phyloP scores from a whole-genome alignment of 116 monocot genomes.

The Trichopus zeylanicus region DNA sequence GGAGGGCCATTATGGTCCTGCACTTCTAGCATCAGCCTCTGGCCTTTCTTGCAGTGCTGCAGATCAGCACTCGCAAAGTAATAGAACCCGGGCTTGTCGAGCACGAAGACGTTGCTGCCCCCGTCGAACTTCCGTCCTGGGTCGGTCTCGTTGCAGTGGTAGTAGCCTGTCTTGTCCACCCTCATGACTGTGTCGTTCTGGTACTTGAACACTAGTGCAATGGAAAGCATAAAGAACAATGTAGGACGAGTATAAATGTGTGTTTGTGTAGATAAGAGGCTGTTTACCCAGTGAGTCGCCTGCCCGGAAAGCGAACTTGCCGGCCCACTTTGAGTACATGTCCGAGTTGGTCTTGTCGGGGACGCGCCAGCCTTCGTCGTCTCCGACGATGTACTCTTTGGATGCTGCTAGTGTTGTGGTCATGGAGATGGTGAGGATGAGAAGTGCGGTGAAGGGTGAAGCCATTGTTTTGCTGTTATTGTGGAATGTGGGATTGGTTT shows the following conservation, averaged over 20 bases:
- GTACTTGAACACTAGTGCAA: conserved; percentile 6
- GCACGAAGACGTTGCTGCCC: conserved; percentile 24
- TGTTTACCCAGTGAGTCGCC: conserved; percentile 6
- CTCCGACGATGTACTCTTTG: conserved; percentile 4
- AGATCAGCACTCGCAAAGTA: conserved; percentile 39
- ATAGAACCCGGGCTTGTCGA: conserved; percentile 32
- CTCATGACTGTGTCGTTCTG: conserved; percentile 30
- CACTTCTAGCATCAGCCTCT: conserved; percentile 30
- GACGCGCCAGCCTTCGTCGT: background rate
- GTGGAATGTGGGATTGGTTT: background rate
- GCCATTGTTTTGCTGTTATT: background rate
- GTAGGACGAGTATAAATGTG: background rate
- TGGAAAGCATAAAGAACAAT: background rate
- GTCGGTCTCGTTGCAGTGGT: conserved; percentile 50
- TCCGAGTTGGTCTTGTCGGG: background rate
- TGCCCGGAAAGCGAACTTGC: background rate
- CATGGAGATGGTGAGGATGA: background rate
- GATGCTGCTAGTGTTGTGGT: background rate
- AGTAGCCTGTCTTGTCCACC: conserved; percentile 41
- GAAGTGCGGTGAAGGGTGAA: background rate
- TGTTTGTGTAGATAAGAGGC: too few species aligned
- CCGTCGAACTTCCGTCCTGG: conserved; percentile 5
- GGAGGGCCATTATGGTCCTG: background rate
- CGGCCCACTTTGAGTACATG: conserved; percentile 2
- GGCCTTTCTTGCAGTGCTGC: conserved; percentile 40